Evolutionary conservation across 495 filamentous ascomycete species (phyloP).

Genomic region (Lindgomyces ingoldianus): DNA sequence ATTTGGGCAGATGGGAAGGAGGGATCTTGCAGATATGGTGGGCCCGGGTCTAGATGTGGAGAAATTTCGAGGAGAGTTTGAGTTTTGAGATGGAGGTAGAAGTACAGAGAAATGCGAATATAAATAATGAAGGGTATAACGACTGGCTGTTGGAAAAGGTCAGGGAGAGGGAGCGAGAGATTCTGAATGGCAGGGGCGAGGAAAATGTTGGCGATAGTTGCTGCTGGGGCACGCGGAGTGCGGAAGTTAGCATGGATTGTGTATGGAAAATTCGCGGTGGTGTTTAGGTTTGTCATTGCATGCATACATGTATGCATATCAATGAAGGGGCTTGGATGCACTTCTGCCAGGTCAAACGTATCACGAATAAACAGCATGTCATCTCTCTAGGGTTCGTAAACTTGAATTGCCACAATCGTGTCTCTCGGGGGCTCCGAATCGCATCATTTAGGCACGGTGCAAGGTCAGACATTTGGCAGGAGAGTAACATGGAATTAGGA

Average conservation of each 20-base stretch:
- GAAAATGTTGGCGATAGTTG: constrained; percentile 26
- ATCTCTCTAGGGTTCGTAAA: not conserved
- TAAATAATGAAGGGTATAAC: not conserved
- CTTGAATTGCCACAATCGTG: not conserved
- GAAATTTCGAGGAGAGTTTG: constrained; percentile 78
- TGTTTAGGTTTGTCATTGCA: constrained; percentile 18
- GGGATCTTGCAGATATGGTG: constrained; percentile 85
- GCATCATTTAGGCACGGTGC: not conserved
- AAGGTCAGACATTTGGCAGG: not conserved
- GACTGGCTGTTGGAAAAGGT: not conserved
- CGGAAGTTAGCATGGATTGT: constrained; percentile 13
- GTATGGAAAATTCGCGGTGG: constrained; percentile 28
- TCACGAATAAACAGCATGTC: not conserved
- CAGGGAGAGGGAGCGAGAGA: not conserved
- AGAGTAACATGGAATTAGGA: not conserved
- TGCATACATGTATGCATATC: not conserved
- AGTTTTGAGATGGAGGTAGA: constrained; percentile 56
- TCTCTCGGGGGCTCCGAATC: not conserved
- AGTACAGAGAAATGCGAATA: not conserved
- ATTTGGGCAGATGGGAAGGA: constrained; percentile 88
- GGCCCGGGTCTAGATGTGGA: constrained; percentile 88
- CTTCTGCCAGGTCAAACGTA: not conserved
- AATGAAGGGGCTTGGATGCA: not conserved
- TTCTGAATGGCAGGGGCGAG: not conserved
- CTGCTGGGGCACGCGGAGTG: constrained; percentile 17